Conservation (phyloP, 2,329 filamentous ascomycete genomes). For the Penicillium freii region DNA sequence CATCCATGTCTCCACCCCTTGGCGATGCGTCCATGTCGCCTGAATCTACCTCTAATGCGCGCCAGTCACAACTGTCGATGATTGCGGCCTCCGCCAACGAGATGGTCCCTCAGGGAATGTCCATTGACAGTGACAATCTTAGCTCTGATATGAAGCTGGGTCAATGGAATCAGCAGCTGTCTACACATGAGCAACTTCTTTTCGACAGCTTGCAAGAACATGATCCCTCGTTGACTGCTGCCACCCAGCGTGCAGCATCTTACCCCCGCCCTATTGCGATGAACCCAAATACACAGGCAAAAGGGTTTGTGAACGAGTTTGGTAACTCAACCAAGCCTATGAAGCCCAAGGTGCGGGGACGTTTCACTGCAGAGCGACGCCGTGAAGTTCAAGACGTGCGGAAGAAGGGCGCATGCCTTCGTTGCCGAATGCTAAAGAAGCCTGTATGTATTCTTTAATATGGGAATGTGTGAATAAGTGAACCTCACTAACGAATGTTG, state of each 20-base stretch:
- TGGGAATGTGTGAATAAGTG: background rate
- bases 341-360: conserved; percentile 51
- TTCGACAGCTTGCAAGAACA: conserved; percentile 43
- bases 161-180: conserved; percentile 38
- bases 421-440: conserved; percentile 65
- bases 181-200: conserved; percentile 40
- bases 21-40: conserved; percentile 35
- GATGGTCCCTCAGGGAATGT: conserved; percentile 43
- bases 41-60: conserved; percentile 38
- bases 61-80: conserved; percentile 45
- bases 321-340: conserved; percentile 42
- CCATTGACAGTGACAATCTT: conserved; percentile 35
- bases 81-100: conserved; percentile 49
- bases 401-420: conserved; percentile 60
- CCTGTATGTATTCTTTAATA: conserved; percentile 39
- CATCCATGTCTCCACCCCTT: conserved; percentile 37
- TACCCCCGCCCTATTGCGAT: conserved; percentile 46
- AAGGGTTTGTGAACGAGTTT: conserved; percentile 43
- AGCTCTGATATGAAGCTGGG: conserved; percentile 32
- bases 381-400: conserved; percentile 60
- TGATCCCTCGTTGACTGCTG: conserved; percentile 39
- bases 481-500: conserved; percentile 8
- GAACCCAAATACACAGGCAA: conserved; percentile 41
- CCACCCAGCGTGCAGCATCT: conserved; percentile 40
- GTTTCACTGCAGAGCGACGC: conserved; percentile 57